Evolutionary conservation across 1,284 basidiomycete species (phyloP).

Genomic region (Ceratobasidium theobromae): DNA sequence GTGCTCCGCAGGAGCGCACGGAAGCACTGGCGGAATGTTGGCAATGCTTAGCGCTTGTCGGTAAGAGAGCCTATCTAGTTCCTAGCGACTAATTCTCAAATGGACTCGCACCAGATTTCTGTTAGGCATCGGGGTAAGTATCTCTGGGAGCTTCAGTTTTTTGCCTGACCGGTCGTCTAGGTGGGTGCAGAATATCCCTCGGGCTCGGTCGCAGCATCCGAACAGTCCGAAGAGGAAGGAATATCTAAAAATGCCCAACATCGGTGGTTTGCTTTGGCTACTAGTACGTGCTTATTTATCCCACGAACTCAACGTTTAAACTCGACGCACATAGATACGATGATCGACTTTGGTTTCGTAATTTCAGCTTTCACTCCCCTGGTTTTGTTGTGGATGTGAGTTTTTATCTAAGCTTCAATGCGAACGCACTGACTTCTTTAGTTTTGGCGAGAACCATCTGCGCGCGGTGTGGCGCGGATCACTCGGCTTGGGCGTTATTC

Average conservation of each 20-base stretch:
- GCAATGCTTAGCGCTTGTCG: slow-evolving; percentile 80
- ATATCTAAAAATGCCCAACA: slow-evolving; percentile 81
- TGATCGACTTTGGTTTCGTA: slow-evolving; percentile 91
- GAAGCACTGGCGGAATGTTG: slow-evolving; percentile 68
- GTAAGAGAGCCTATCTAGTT: slow-evolving; percentile 45
- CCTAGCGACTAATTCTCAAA: slow-evolving; percentile 1
- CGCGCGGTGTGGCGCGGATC: slow-evolving; percentile 86
- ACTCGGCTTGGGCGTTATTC: slow-evolving; percentile 83
- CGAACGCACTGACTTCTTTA: slow-evolving; percentile 39
- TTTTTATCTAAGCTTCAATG: slow-evolving; percentile 17
- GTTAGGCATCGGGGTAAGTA: slow-evolving; percentile 65
- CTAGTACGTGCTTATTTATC: slow-evolving; percentile 55
- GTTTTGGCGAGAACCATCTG: slow-evolving; percentile 77
- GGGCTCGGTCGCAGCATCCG: slow-evolving; percentile 88
- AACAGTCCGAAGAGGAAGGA: slow-evolving; percentile 79
- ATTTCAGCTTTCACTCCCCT: slow-evolving; percentile 81
- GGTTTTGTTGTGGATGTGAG: slow-evolving; percentile 82
- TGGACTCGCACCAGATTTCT: slow-evolving; percentile 56
- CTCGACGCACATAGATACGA: slow-evolving; percentile 55
- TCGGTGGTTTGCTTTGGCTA: slow-evolving; percentile 82
- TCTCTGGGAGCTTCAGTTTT: too few species aligned
- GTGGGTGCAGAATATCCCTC: slow-evolving; percentile 89
- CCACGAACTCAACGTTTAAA: not conserved
- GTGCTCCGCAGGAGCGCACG: slow-evolving; percentile 77
- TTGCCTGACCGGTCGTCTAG: slow-evolving; percentile 7